These are phyloP conservation scores for Aphanomyces euteiches DNA, from an alignment of 352 stramenopile species.

Conservation along the genomic window DNA sequence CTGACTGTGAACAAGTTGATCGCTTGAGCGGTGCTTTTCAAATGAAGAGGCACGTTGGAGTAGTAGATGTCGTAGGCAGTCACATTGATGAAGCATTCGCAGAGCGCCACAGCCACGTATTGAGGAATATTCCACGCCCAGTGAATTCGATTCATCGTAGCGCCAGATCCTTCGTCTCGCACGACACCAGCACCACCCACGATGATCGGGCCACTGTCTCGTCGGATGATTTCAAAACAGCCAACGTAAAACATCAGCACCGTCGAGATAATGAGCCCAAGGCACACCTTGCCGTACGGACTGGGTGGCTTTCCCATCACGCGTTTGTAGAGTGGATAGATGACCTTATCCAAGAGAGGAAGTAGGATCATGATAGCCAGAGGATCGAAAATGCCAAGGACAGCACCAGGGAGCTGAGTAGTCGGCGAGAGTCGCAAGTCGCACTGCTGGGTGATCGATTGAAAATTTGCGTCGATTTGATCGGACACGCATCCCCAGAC, in stretches of 20 bases:
- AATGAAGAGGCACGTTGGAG: conserved; percentile 79
- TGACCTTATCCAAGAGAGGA: conserved; percentile 59
- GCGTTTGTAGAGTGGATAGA: conserved; percentile 66
- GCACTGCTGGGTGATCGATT: conserved; percentile 82
- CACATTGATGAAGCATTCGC: conserved; percentile 85
- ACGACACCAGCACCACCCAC: conserved; percentile 32
- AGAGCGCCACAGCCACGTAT: conserved; percentile 78
- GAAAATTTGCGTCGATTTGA: conserved; percentile 83
- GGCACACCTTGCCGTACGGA: conserved; percentile 76
- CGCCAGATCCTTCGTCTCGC: conserved; percentile 29
- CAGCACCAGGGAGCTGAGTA: conserved; percentile 65
- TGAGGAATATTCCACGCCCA: conserved; percentile 79
- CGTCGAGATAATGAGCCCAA: conserved; percentile 66
- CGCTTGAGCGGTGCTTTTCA: conserved; percentile 84
- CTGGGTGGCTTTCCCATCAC: conserved; percentile 55
- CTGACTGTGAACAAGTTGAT: conserved; percentile 87
- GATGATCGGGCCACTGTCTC: conserved; percentile 44
- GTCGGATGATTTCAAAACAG: conserved; percentile 72
- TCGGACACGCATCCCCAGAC: conserved; percentile 86
- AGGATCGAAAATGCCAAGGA: conserved; percentile 82
- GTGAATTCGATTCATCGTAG: conserved; percentile 76
- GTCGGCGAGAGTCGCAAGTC: conserved; percentile 52
- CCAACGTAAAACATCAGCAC: conserved; percentile 83
- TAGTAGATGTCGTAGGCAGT: conserved; percentile 87
- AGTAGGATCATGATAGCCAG: conserved; percentile 81